Conservation (phyloP, 2,329 filamentous ascomycete genomes). For the Diatrype stigma region DNA sequence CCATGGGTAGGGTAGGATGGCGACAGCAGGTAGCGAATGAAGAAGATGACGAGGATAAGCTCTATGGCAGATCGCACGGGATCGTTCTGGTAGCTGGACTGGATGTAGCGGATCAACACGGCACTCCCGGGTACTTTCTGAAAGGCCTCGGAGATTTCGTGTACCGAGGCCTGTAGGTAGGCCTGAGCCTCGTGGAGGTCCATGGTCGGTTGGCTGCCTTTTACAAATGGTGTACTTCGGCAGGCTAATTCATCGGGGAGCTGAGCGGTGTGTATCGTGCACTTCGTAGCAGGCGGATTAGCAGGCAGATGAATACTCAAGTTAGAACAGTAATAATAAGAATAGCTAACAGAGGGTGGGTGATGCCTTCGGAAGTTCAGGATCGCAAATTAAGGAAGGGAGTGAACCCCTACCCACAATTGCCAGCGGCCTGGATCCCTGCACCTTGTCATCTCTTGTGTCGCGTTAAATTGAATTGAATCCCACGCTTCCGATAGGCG, state of each 20-base stretch:
- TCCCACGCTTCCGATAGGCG: too few species aligned
- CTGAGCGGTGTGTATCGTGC: neutral
- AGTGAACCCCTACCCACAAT: too few species aligned
- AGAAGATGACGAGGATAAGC: conserved; percentile 89
- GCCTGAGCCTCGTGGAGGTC: conserved; percentile 59
- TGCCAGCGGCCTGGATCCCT: too few species aligned
- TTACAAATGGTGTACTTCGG: neutral
- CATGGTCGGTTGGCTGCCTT: conserved; percentile 37
- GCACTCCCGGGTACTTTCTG: conserved; percentile 91
- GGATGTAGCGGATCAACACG: conserved; percentile 91
- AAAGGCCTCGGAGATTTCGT: conserved; percentile 60
- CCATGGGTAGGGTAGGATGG: conserved; percentile 91
- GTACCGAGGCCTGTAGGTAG: conserved; percentile 47
- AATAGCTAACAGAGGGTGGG: too few species aligned
- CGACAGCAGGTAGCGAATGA: conserved; percentile 85
- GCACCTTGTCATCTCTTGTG: too few species aligned
- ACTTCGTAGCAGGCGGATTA: conserved; percentile 1
- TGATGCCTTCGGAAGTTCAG: too few species aligned
- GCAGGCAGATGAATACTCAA: too few species aligned
- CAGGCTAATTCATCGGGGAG: too few species aligned
- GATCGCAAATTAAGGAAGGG: too few species aligned
- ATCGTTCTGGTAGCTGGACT: conserved; percentile 96
- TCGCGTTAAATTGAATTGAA: too few species aligned
- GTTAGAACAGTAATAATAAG: too few species aligned
- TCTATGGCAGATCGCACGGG: conserved; percentile 91